phyloP scores from a whole-genome alignment of 352 stramenopile species.

The Phytophthora rubi region DNA sequence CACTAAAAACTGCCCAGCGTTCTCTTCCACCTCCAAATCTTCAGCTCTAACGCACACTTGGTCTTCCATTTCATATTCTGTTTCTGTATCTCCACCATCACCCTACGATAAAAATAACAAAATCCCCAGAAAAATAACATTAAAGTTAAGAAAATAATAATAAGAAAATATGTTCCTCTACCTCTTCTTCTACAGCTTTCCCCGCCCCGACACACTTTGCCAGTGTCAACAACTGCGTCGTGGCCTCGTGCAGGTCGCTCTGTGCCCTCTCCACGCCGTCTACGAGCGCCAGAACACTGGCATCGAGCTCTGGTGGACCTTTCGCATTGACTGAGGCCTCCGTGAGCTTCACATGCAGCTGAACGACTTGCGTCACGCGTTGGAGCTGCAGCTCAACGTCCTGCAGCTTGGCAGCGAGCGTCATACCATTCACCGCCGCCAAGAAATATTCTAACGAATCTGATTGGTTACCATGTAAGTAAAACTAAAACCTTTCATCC shows the following conservation, averaged over 20 bases:
- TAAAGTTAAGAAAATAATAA: slow-evolving; percentile 5
- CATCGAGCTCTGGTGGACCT: background rate
- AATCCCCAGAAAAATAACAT: background rate
- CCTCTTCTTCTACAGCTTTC: background rate
- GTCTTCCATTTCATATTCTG: background rate
- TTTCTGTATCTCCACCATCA: slow-evolving; percentile 2
- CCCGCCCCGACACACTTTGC: background rate
- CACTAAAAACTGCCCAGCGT: background rate
- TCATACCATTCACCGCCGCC: background rate
- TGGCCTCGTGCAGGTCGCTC: slow-evolving; percentile 4
- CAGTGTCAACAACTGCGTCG: background rate
- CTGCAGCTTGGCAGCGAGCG: slow-evolving; percentile 6
- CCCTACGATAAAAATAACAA: background rate
- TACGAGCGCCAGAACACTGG: background rate
- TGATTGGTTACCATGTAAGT: background rate
- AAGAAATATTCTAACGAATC: background rate
- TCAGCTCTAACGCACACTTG: background rate
- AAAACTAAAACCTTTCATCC: background rate
- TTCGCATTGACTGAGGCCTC: background rate
- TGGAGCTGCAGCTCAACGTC: slow-evolving; percentile 27
- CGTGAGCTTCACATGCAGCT: slow-evolving; percentile 13
- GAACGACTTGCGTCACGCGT: slow-evolving; percentile 11
- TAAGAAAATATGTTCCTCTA: background rate
- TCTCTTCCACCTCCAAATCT: background rate
- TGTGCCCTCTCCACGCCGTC: background rate